phyloP scores from a whole-genome alignment of 106 monocot genomes.

The Dendrobium officinale region DNA sequence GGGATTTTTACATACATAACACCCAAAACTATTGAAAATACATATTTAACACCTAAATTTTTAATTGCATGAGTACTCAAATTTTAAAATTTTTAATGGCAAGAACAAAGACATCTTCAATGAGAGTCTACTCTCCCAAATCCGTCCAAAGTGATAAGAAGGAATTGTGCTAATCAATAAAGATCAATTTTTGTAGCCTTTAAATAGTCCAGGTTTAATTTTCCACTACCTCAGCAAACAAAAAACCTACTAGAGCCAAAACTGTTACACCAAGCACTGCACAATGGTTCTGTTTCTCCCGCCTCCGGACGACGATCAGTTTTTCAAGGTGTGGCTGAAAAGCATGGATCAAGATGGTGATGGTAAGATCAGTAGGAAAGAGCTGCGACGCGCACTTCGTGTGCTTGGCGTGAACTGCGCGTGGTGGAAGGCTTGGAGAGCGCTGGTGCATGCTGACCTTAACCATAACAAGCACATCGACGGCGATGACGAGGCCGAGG shows the following conservation, averaged over 20 bases:
- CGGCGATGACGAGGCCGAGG: slow-evolving; percentile 11
- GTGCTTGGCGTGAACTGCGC: slow-evolving; percentile 7
- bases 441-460: slow-evolving; percentile 16
- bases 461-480: slow-evolving; percentile 10
- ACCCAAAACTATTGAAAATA: too few species aligned
- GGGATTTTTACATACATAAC: too few species aligned
- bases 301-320: neutral
- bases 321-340: slow-evolving; percentile 15
- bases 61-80: too few species aligned
- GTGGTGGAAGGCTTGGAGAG: slow-evolving; percentile 19
- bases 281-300: neutral
- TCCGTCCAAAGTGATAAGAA: too few species aligned
- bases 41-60: too few species aligned
- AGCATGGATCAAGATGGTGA: slow-evolving; percentile 5
- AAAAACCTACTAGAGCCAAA: neutral
- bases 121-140: too few species aligned
- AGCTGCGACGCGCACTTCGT: slow-evolving; percentile 17
- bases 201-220: too few species aligned
- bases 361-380: slow-evolving; percentile 11
- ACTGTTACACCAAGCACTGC: neutral
- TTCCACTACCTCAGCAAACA: neutral
- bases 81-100: too few species aligned
- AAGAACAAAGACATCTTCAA: too few species aligned
- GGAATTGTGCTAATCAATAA: too few species aligned
- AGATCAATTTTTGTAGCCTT: too few species aligned